Percentiles rank a stretch among this genome's conserved stretches.
Conservation (phyloP, 495 filamentous ascomycete genomes). For the Acidiella bohemica region DNA sequence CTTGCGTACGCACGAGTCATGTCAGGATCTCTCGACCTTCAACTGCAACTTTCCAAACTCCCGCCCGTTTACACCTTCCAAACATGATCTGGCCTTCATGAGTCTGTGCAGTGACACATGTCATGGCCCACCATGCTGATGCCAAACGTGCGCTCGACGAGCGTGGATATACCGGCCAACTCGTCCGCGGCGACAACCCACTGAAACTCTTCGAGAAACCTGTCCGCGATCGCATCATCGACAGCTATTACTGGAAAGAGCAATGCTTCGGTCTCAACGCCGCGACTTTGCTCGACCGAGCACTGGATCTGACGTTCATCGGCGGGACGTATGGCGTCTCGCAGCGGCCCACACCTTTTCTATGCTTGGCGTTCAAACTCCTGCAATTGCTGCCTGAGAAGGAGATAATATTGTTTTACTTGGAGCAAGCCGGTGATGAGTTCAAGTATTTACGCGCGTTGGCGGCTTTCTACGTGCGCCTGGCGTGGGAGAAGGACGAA, state of each 20-base stretch:
- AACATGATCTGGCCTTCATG: too few species aligned
- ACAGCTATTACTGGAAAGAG: constrained; percentile 96
- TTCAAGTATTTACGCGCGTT: constrained; percentile 67
- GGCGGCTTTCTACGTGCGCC: constrained; percentile 81
- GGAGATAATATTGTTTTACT: constrained; percentile 68
- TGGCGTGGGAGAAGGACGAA: constrained; percentile 64
- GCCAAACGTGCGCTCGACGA: constrained; percentile 34
- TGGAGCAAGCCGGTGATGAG: constrained; percentile 35
- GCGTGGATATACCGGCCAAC: constrained; percentile 44
- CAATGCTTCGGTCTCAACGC: constrained; percentile 94
- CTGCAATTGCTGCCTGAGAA: constrained; percentile 71
- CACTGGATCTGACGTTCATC: constrained; percentile 65
- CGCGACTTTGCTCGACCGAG: constrained; percentile 77
- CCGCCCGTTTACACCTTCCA: too few species aligned
- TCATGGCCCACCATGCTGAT: constrained; percentile 33
- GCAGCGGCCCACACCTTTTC: constrained; percentile 79
- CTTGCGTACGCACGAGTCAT: too few species aligned
- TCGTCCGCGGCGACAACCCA: constrained; percentile 71
- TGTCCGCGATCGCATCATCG: constrained; percentile 84
- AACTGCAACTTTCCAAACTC: too few species aligned
- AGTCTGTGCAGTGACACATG: too few species aligned
- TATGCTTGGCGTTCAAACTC: constrained; percentile 91
- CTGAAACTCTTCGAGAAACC: constrained; percentile 83
- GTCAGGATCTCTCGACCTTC: too few species aligned
- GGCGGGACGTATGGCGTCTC: constrained; percentile 73